Evolutionary conservation across 306 rosid species (phyloP).

Genomic region (Medicago ruthenica): DNA sequence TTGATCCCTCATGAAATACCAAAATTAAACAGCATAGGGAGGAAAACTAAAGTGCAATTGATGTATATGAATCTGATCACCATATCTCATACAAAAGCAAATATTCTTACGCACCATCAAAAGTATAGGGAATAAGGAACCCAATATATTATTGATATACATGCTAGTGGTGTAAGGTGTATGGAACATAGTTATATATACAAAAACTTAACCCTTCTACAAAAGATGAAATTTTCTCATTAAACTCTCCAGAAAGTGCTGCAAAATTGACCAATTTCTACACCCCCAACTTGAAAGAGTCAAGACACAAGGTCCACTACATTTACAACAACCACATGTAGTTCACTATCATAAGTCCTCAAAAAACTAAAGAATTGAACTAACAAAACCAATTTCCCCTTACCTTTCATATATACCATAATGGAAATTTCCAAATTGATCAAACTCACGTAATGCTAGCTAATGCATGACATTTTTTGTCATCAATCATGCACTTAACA

Average conservation of each 20-base stretch:
- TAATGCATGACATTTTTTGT: conserved; percentile 39
- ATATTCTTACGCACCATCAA: conserved; percentile 51
- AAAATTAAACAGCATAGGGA: conserved; percentile 18
- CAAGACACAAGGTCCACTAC: conserved; percentile 53
- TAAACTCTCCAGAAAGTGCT: conserved; percentile 22
- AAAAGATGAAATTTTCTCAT: conserved; percentile 30
- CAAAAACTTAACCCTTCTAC: conserved; percentile 23
- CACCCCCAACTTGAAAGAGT: conserved; percentile 39
- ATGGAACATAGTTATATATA: conserved; percentile 15
- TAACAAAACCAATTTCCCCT: conserved; percentile 35
- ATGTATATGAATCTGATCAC: conserved; percentile 42
- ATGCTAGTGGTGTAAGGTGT: conserved; percentile 19
- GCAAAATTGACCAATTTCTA: conserved; percentile 34
- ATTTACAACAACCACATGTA: conserved; percentile 75
- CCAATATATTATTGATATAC: not conserved
- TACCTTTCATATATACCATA: conserved; percentile 27
- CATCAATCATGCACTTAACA: conserved; percentile 32
- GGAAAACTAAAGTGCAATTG: conserved; percentile 13
- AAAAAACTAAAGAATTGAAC: conserved; percentile 27
- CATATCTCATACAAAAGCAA: conserved; percentile 50
- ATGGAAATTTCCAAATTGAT: conserved; percentile 42
- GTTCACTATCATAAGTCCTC: conserved; percentile 48
- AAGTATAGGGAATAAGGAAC: conserved; percentile 49
- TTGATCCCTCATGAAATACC: conserved; percentile 27
- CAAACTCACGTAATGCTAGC: conserved; percentile 50